Percentiles rank a stretch among this genome's conserved stretches.
phyloP scores from a whole-genome alignment of 1,284 basidiomycete species.

The Malassezia psittaci region DNA sequence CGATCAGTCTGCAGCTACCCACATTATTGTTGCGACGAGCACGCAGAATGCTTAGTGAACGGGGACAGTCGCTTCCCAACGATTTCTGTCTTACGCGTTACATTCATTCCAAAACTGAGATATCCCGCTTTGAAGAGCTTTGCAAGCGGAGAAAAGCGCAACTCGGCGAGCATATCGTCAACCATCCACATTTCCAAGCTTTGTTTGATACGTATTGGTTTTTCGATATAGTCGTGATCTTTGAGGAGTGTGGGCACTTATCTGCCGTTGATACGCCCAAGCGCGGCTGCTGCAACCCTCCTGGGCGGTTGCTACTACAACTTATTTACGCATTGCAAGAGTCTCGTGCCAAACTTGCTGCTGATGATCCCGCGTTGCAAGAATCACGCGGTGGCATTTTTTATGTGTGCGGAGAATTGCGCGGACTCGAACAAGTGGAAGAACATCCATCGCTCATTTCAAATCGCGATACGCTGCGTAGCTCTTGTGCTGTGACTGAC shows the following conservation, averaged over 20 bases:
- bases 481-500: no score
- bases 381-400: conserved; percentile 4
- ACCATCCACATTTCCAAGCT: not conserved
- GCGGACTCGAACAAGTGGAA: not conserved
- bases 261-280: not conserved
- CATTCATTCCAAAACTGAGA: conserved; percentile 1
- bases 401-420: conserved; percentile 8
- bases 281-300: not conserved
- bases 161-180: not conserved
- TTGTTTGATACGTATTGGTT: conserved; percentile 10
- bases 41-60: conserved; percentile 1
- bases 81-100: conserved; percentile 5
- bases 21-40: conserved; percentile 13
- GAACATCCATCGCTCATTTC: no score
- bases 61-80: not conserved
- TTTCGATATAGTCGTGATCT: conserved; percentile 12
- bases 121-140: not conserved
- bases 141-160: not conserved
- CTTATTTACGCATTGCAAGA: not conserved
- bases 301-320: conserved; percentile 9
- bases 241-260: conserved; percentile 3
- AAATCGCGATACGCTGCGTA: no score
- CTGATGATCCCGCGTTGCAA: not conserved
- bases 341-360: not conserved
- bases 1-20: conserved; percentile 13